Percentiles rank a stretch among this genome's conserved stretches.
These are phyloP conservation scores for Diutina catenulata DNA, from an alignment of 1,139 yeast species.

Conservation along the genomic window DNA sequence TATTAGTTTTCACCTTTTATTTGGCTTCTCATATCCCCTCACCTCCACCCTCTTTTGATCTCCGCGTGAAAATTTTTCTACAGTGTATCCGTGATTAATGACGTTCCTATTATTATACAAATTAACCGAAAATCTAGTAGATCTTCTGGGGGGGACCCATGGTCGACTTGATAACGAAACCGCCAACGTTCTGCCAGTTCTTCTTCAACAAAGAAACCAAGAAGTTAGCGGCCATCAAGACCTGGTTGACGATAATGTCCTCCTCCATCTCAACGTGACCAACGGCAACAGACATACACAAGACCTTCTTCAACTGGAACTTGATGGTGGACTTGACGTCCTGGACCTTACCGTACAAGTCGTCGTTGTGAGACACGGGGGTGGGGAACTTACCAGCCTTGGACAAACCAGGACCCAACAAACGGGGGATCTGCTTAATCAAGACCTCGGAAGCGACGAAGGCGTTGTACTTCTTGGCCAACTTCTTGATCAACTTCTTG, in stretches of 20 bases:
- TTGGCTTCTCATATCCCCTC: too few species aligned
- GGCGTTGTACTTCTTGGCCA: conserved; percentile 99
- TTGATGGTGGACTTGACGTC: conserved; percentile 99
- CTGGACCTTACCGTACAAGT: conserved; percentile 87
- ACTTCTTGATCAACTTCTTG: conserved; percentile 99
- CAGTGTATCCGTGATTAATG: too few species aligned
- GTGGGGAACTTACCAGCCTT: conserved; percentile 99
- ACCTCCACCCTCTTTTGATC: too few species aligned
- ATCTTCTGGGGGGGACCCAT: conserved; percentile 99
- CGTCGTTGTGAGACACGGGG: conserved; percentile 99
- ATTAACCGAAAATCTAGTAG: conserved; percentile 49
- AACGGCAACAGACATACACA: conserved; percentile 86
- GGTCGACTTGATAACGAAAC: conserved; percentile 96
- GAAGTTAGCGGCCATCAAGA: conserved; percentile 98
- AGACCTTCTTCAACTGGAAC: conserved; percentile 98
- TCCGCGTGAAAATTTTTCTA: too few species aligned
- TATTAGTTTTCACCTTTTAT: too few species aligned
- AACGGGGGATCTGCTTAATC: conserved; percentile 99
- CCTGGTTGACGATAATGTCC: conserved; percentile 93
- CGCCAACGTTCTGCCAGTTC: conserved; percentile 99
- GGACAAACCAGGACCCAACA: conserved; percentile 99
- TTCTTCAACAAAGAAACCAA: conserved; percentile 98
- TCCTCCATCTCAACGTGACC: conserved; percentile 99
- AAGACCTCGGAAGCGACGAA: conserved; percentile 98
- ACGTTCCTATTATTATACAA: not conserved